These are phyloP conservation scores for Nicotiana paniculata DNA, from an alignment of 257 asterid species.

Conservation along the genomic window DNA sequence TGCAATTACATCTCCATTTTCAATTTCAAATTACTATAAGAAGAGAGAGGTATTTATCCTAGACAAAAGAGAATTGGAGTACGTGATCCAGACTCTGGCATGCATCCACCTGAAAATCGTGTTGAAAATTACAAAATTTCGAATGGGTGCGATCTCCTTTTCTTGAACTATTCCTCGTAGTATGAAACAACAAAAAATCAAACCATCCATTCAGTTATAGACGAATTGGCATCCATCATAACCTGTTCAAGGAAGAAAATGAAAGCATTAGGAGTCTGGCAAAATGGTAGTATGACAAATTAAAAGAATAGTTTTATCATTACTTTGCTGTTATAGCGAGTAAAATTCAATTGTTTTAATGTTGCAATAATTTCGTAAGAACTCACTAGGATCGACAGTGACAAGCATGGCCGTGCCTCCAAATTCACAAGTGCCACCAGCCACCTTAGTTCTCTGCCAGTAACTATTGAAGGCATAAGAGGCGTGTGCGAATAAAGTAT, in stretches of 20 bases:
- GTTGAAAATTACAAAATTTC: not conserved
- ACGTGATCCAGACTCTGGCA: not conserved
- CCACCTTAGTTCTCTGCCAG: conserved; percentile 69
- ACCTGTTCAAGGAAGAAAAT: conserved; percentile 33
- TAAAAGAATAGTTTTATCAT: not conserved
- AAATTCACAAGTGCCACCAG: conserved; percentile 82
- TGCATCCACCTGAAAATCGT: not conserved
- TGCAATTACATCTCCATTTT: not conserved
- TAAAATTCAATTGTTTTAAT: not conserved
- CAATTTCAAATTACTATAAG: not conserved
- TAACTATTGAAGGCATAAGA: conserved; percentile 91
- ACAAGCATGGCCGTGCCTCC: conserved; percentile 93
- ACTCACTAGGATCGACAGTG: conserved; percentile 86
- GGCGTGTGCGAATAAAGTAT: conserved; percentile 75
- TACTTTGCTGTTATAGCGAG: not conserved
- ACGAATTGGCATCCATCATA: conserved; percentile 71
- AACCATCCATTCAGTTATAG: conserved; percentile 26
- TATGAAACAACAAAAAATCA: not conserved
- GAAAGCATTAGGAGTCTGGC: not conserved
- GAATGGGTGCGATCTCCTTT: not conserved
- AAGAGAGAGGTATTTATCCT: not conserved
- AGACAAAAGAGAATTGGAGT: not conserved
- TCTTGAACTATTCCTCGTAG: not conserved
- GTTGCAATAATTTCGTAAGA: not conserved
- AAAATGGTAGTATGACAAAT: not conserved